A percentile compares a stretch with the other conserved stretches of the same genome.
These are phyloP conservation scores for Populus tomentosa DNA, from an alignment of 441 rosid species.

Conservation along the genomic window DNA sequence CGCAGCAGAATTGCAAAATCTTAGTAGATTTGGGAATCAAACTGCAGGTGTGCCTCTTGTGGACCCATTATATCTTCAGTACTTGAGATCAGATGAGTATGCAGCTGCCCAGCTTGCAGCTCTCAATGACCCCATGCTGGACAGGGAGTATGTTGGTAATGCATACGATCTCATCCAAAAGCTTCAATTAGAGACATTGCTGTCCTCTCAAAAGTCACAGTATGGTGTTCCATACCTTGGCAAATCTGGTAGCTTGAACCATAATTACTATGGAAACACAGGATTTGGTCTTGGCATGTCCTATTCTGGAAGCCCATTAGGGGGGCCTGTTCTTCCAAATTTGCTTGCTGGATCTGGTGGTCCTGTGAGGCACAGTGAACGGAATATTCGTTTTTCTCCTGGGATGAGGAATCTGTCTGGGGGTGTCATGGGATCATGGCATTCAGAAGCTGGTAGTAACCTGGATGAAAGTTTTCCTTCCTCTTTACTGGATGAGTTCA, in stretches of 20 bases:
- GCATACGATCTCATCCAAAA: slow-evolving; percentile 59
- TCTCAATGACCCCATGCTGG: slow-evolving; percentile 39
- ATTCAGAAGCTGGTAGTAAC: slow-evolving; percentile 42
- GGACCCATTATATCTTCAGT: slow-evolving; percentile 50
- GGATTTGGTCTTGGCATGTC: slow-evolving; percentile 51
- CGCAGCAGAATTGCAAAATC: slow-evolving; percentile 42
- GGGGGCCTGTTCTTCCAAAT: slow-evolving; percentile 38
- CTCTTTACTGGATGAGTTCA: slow-evolving; percentile 62
- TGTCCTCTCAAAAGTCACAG: slow-evolving; percentile 50
- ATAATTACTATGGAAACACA: slow-evolving; percentile 48
- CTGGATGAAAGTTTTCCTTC: slow-evolving; percentile 50
- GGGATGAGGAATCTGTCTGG: slow-evolving; percentile 50
- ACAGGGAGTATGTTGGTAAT: slow-evolving; percentile 40
- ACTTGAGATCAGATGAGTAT: slow-evolving; percentile 45
- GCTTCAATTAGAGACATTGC: slow-evolving; percentile 47
- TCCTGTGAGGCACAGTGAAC: slow-evolving; percentile 49
- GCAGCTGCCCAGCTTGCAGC: slow-evolving; percentile 44
- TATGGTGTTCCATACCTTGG: slow-evolving; percentile 41
- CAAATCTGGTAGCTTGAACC: slow-evolving; percentile 41
- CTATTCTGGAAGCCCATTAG: slow-evolving; percentile 50
- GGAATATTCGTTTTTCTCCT: slow-evolving; percentile 40
- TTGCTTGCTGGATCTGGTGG: slow-evolving; percentile 51
- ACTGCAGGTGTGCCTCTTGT: slow-evolving; percentile 30
- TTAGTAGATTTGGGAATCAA: slow-evolving; percentile 43
- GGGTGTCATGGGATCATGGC: slow-evolving; percentile 60